phyloP scores from a whole-genome alignment of 768 basidiomycete species.

The Naganishia randhawae region DNA sequence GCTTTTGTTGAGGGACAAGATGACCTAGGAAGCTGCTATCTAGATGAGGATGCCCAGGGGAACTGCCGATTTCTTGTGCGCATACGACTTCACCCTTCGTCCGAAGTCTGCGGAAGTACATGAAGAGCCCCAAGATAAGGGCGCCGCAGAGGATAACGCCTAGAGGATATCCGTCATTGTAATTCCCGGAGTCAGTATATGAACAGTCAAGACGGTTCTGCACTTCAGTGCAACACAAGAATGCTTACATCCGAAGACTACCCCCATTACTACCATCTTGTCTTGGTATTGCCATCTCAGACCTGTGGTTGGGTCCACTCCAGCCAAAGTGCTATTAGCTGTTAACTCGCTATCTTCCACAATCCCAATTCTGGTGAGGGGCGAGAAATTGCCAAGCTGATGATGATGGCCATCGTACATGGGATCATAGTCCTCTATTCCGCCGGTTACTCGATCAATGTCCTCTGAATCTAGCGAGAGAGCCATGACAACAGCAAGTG shows the following conservation, averaged over 20 bases:
- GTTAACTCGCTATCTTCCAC: too few species aligned
- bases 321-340: background rate
- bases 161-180: background rate
- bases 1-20: too few species aligned
- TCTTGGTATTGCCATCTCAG: constrained; percentile 3
- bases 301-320: background rate
- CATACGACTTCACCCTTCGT: too few species aligned
- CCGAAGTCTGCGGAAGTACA: too few species aligned
- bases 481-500: background rate
- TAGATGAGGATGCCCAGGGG: too few species aligned
- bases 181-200: background rate
- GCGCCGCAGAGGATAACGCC: too few species aligned
- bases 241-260: background rate
- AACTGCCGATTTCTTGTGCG: too few species aligned
- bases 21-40: too few species aligned
- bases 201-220: background rate
- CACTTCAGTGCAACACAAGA: background rate
- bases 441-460: background rate
- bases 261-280: background rate
- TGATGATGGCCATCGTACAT: background rate
- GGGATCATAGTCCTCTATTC: background rate
- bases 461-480: background rate
- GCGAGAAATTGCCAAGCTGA: background rate
- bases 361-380: background rate
- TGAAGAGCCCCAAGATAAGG: too few species aligned